A percentile compares a stretch with the other conserved stretches of the same genome.
phyloP scores from a whole-genome alignment of 495 filamentous ascomycete genomes.

The Penicillium psychrofluorescens region DNA sequence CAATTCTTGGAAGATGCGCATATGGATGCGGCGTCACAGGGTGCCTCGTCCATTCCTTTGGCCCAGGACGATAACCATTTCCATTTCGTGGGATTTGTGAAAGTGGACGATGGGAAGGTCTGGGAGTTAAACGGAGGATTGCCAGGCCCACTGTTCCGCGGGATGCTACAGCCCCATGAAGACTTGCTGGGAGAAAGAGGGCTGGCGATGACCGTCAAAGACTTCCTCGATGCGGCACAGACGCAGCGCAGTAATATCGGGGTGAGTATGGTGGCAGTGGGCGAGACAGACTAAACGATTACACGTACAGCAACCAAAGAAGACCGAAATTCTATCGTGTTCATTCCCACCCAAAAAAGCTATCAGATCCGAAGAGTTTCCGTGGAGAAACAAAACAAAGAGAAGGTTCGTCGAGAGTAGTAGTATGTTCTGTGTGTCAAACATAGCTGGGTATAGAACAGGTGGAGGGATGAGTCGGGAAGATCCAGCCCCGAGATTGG shows the following conservation, averaged over 20 bases:
- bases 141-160: conserved; percentile 68
- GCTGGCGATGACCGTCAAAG: conserved; percentile 52
- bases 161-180: conserved; percentile 50
- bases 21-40: conserved; percentile 56
- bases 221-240: conserved; percentile 50
- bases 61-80: conserved; percentile 56
- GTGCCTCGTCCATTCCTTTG: conserved; percentile 58
- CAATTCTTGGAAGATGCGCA: conserved; percentile 62
- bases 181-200: conserved; percentile 65
- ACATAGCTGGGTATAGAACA: too few relatives aligned
- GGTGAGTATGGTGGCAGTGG: conserved; percentile 56
- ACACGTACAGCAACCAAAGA: too few relatives aligned
- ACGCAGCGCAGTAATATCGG: conserved; percentile 42
- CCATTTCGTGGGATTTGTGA: conserved; percentile 80
- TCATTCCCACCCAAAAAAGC: too few relatives aligned
- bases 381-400: too few relatives aligned
- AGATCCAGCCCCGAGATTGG: neutral
- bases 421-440: too few relatives aligned
- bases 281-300: neutral
- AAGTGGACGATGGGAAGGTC: conserved; percentile 50
- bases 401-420: too few relatives aligned
- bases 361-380: too few relatives aligned
- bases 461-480: too few relatives aligned
- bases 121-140: conserved; percentile 80
- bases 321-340: too few relatives aligned